These are phyloP conservation scores for Polysphondylium violaceum DNA, from an alignment of 78 protist genomes.

Conservation along the genomic window DNA sequence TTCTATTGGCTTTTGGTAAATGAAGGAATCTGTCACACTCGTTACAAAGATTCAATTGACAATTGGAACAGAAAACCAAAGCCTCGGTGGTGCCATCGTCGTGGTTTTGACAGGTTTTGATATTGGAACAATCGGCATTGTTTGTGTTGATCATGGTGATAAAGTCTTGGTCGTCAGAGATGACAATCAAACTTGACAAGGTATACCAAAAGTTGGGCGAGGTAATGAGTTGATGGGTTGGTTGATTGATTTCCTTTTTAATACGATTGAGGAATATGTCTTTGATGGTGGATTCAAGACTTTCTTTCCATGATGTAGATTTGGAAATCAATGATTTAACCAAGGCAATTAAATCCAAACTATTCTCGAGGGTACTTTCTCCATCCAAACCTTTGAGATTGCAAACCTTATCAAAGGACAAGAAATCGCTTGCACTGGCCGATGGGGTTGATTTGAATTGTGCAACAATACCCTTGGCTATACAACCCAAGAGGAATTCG, in stretches of 20 bases:
- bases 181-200: slow-evolving; percentile 17
- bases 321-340: slow-evolving; percentile 2
- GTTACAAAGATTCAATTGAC: slow-evolving; percentile 14
- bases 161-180: slow-evolving; percentile 9
- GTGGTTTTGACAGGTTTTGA: slow-evolving; percentile 42
- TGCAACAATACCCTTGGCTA: slow-evolving; percentile 24
- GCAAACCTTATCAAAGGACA: slow-evolving; percentile 1
- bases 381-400: slow-evolving; percentile 24
- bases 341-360: slow-evolving; percentile 6
- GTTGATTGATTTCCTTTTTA: neutral
- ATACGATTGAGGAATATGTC: neutral
- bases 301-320: slow-evolving; percentile 56
- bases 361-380: neutral
- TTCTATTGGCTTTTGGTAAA: slow-evolving; percentile 7
- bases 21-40: slow-evolving; percentile 47
- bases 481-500: slow-evolving; percentile 4
- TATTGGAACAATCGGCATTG: neutral
- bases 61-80: neutral
- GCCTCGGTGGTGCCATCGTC: slow-evolving; percentile 33
- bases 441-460: slow-evolving; percentile 33
- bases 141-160: slow-evolving; percentile 3
- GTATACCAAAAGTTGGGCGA: slow-evolving; percentile 13
- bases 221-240: neutral
- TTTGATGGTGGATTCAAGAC: neutral
- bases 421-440: neutral